phyloP scores from a whole-genome alignment of 2,329 filamentous ascomycete genomes.

The Taxawa tesnikishii region DNA sequence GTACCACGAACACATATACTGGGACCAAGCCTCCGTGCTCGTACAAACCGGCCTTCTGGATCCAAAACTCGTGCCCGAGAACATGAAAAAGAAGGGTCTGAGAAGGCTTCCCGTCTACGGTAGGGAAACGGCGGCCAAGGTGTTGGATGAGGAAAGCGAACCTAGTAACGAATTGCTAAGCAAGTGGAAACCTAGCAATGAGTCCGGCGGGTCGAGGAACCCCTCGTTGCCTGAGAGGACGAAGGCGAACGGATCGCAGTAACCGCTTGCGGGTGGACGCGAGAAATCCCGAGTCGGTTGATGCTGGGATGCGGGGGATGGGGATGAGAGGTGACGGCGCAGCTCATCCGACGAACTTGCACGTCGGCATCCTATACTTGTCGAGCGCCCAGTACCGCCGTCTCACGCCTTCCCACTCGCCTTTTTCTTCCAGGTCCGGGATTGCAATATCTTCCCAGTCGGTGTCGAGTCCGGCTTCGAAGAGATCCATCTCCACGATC shows the following conservation, averaged over 20 bases:
- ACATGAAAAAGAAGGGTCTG: slow-evolving; percentile 26
- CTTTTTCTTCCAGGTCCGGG: slow-evolving; percentile 54
- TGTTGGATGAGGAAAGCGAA: slow-evolving; percentile 26
- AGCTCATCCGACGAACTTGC: slow-evolving; percentile 56
- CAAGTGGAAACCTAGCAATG: slow-evolving; percentile 14
- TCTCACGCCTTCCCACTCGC: slow-evolving; percentile 80
- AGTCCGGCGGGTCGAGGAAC: slow-evolving; percentile 4
- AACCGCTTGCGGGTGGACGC: too few species aligned
- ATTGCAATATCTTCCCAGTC: slow-evolving; percentile 74
- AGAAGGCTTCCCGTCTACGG: slow-evolving; percentile 28
- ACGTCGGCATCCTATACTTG: slow-evolving; percentile 61
- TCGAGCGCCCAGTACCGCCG: slow-evolving; percentile 84
- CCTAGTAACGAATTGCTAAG: slow-evolving; percentile 28
- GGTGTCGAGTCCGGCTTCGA: slow-evolving; percentile 79
- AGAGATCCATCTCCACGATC: slow-evolving; percentile 77
- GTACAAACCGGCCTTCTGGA: slow-evolving; percentile 45
- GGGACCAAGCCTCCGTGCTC: slow-evolving; percentile 47
- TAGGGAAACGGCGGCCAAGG: slow-evolving; percentile 26
- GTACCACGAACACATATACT: slow-evolving; percentile 45
- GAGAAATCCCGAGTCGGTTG: too few species aligned
- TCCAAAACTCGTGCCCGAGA: slow-evolving; percentile 37
- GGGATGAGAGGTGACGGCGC: too few species aligned
- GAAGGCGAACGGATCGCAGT: too few species aligned
- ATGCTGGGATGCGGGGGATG: too few species aligned
- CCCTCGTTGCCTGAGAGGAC: slow-evolving; percentile 11